Percentiles rank a stretch among this genome's conserved stretches.
phyloP scores from a whole-genome alignment of 805 yeast species.

The Kodamaea nitidulidarum region DNA sequence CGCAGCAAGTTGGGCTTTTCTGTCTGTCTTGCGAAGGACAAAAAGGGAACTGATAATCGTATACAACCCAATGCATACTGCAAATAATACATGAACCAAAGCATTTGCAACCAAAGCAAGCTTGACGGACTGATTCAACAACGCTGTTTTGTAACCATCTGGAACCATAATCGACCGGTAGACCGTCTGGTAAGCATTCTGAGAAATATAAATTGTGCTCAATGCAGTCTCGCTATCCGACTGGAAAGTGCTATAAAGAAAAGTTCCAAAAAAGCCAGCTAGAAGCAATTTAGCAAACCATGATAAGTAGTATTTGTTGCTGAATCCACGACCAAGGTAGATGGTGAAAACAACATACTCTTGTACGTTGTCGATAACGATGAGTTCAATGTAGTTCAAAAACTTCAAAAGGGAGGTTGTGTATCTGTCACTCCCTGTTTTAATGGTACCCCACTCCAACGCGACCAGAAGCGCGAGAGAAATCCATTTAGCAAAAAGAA shows the following conservation, averaged over 20 bases:
- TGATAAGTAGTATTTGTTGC: background rate
- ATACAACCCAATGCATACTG: background rate
- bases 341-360: constrained; percentile 2
- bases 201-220: constrained; percentile 3
- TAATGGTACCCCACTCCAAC: background rate
- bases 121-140: background rate
- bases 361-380: constrained; percentile 4
- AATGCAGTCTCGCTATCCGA: constrained; percentile 1
- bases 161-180: constrained; percentile 7
- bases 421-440: background rate
- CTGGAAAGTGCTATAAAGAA: constrained; percentile 4
- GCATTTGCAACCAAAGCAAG: background rate
- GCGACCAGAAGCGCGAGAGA: background rate
- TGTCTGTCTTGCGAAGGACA: background rate
- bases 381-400: constrained; percentile 2
- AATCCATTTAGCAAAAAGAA: constrained; percentile 2
- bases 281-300: background rate
- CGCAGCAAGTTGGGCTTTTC: background rate
- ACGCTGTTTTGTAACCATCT: background rate
- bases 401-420: background rate
- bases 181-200: constrained; percentile 3
- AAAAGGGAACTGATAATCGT: constrained; percentile 2
- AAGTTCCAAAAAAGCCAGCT: constrained; percentile 3
- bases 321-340: constrained; percentile 5
- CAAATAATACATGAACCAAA: background rate